phyloP scores from a whole-genome alignment of 257 asterid species.

The Avicennia marina region DNA sequence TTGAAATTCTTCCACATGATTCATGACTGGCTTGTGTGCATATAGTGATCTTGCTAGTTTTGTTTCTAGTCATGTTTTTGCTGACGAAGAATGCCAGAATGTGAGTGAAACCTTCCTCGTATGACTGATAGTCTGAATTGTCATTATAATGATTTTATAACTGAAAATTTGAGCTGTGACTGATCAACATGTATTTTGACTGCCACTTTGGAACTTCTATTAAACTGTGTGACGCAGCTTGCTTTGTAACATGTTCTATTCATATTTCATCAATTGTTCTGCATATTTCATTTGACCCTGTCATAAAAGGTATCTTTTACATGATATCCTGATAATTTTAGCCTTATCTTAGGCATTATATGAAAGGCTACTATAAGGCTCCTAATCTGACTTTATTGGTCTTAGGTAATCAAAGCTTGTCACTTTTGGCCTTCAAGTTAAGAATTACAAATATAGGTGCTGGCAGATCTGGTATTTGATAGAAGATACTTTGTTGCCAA shows the following conservation, averaged over 20 bases:
- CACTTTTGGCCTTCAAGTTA: no score
- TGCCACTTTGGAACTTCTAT: background rate
- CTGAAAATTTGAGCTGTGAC: constrained; percentile 4
- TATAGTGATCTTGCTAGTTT: background rate
- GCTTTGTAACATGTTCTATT: background rate
- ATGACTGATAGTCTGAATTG: background rate
- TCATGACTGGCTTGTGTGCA: constrained; percentile 10
- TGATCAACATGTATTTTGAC: background rate
- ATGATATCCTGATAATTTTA: background rate
- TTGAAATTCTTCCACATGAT: background rate
- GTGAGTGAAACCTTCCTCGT: background rate
- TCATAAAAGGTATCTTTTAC: background rate
- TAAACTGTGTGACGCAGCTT: background rate
- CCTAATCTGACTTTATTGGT: constrained; percentile 9
- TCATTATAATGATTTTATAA: background rate
- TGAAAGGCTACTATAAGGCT: background rate
- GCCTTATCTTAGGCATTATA: background rate
- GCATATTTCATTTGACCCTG: background rate
- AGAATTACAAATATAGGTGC: background rate
- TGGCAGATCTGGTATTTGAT: background rate
- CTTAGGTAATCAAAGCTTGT: constrained; percentile 7
- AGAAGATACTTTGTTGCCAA: background rate
- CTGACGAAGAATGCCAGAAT: background rate
- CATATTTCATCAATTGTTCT: background rate
- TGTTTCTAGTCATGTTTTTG: constrained; percentile 1